Evolutionary conservation across 306 rosid species (phyloP).

Genomic region (Rosa persica): DNA sequence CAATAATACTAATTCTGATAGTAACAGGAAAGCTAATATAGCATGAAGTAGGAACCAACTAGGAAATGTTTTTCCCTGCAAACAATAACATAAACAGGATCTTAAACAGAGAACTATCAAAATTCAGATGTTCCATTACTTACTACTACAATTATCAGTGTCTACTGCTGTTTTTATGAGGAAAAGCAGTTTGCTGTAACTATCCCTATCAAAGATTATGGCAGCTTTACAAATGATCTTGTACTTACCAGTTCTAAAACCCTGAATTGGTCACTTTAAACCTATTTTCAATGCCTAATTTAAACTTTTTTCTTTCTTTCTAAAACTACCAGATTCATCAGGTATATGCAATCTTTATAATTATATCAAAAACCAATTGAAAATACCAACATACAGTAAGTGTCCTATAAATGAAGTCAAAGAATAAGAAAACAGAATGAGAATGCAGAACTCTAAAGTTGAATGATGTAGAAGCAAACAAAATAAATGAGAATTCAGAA

Average conservation of each 20-base stretch:
- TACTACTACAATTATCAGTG: background rate
- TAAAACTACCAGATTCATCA: background rate
- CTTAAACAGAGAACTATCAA: background rate
- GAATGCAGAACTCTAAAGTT: background rate
- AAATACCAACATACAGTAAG: background rate
- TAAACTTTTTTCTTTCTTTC: background rate
- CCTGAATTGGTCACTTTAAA: background rate
- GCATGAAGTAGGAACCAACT: background rate
- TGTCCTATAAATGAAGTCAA: constrained; percentile 1
- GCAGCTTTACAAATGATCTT: background rate
- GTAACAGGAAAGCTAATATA: background rate
- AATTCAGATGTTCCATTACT: background rate
- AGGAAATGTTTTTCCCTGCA: background rate
- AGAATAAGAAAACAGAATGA: background rate
- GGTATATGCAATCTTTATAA: background rate
- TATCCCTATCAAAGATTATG: background rate
- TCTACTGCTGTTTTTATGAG: background rate
- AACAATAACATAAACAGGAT: constrained; percentile 2
- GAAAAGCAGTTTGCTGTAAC: background rate
- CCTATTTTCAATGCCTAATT: background rate
- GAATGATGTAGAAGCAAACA: background rate
- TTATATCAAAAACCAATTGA: background rate
- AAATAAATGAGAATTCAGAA: background rate
- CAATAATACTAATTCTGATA: background rate
- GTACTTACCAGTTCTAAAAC: background rate